A percentile compares a stretch with the other conserved stretches of the same genome.
Conservation (phyloP, 2,329 filamentous ascomycete genomes). For the Neofusicoccum cordaticola region DNA sequence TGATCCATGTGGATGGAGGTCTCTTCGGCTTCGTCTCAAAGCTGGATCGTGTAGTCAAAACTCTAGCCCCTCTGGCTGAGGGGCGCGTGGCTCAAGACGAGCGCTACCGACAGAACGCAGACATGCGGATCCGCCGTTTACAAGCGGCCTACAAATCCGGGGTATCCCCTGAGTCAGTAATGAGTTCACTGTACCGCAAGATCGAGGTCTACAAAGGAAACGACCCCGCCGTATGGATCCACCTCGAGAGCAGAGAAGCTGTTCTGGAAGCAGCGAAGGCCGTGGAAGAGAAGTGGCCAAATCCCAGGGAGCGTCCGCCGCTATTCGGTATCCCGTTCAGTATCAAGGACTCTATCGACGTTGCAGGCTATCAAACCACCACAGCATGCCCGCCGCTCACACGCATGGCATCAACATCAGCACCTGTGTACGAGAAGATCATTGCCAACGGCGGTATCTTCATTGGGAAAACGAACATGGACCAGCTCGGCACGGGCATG, state of each 20-base stretch:
- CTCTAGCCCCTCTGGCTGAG: constrained; percentile 23
- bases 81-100: background rate
- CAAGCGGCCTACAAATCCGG: constrained; percentile 45
- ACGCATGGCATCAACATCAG: constrained; percentile 48
- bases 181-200: constrained; percentile 45
- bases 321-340: constrained; percentile 58
- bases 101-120: constrained; percentile 31
- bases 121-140: constrained; percentile 44
- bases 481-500: constrained; percentile 62
- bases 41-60: constrained; percentile 40
- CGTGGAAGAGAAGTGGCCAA: constrained; percentile 41
- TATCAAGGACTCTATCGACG: constrained; percentile 57
- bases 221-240: constrained; percentile 54
- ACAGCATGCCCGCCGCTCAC: constrained; percentile 51
- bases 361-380: constrained; percentile 51
- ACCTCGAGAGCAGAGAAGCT: constrained; percentile 40
- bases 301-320: constrained; percentile 42
- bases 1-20: constrained; percentile 51
- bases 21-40: constrained; percentile 51
- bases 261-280: constrained; percentile 41
- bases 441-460: constrained; percentile 55
- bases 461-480: constrained; percentile 60
- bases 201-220: constrained; percentile 49
- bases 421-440: constrained; percentile 51
- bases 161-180: constrained; percentile 43